phyloP scores from a whole-genome alignment of 2,329 filamentous ascomycete genomes.

The Fusarium liriodendri region DNA sequence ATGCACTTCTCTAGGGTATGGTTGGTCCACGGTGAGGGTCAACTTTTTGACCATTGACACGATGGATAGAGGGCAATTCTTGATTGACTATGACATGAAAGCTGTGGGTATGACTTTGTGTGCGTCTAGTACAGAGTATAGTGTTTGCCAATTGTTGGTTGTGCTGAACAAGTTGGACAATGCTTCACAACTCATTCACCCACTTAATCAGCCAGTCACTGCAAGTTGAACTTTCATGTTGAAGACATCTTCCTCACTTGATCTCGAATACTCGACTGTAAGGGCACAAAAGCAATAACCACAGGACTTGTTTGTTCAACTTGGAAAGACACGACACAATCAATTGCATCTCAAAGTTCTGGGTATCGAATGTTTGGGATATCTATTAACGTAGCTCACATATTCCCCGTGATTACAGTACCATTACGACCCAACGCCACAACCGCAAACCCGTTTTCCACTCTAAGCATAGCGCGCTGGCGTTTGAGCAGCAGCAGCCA shows the following conservation, averaged over 20 bases:
- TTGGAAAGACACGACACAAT: neutral
- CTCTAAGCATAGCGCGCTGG: conserved; percentile 24
- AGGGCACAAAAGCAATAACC: neutral
- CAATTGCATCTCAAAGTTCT: neutral
- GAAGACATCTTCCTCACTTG: too few species aligned
- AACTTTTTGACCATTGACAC: neutral
- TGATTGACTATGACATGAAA: neutral
- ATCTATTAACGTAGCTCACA: neutral
- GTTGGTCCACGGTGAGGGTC: neutral
- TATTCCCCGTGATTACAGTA: neutral
- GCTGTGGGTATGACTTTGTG: neutral
- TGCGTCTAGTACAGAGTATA: neutral
- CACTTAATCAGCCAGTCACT: neutral
- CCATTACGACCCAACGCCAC: neutral
- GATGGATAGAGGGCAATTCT: neutral
- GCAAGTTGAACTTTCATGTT: too few species aligned
- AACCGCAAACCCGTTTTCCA: neutral
- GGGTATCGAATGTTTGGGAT: neutral
- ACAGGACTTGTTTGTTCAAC: too few species aligned
- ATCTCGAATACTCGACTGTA: neutral
- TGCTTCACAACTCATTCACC: neutral
- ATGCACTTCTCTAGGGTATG: neutral
- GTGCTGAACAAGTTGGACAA: neutral
- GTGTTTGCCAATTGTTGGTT: neutral
- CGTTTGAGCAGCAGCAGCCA: neutral